These are phyloP conservation scores for Epicoccum nigrum DNA, from an alignment of 2,329 filamentous ascomycete genomes.

Conservation along the genomic window DNA sequence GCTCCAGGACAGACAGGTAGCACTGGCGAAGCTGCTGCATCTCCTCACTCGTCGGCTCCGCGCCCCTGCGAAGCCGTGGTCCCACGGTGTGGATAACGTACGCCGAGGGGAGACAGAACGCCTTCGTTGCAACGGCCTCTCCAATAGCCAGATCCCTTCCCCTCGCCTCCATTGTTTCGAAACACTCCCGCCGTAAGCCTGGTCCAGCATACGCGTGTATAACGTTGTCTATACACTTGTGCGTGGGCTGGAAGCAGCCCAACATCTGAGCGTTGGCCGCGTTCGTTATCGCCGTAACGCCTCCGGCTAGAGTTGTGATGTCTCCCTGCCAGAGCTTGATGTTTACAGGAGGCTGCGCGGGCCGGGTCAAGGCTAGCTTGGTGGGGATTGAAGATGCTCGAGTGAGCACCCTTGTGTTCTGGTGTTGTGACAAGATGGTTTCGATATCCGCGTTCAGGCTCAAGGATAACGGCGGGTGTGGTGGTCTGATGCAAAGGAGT, in stretches of 20 bases:
- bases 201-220: slow-evolving; percentile 45
- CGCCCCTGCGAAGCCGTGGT: slow-evolving; percentile 36
- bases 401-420: slow-evolving; percentile 22
- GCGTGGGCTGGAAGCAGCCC: slow-evolving; percentile 45
- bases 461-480: slow-evolving; percentile 23
- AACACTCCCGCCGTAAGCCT: slow-evolving; percentile 40
- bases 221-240: slow-evolving; percentile 47
- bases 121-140: slow-evolving; percentile 35
- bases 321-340: slow-evolving; percentile 44
- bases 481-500: slow-evolving; percentile 36
- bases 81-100: slow-evolving; percentile 47
- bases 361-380: neutral
- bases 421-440: slow-evolving; percentile 18
- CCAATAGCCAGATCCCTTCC: slow-evolving; percentile 32
- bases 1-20: slow-evolving; percentile 40
- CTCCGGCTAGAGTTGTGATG: slow-evolving; percentile 38
- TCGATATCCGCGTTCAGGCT: slow-evolving; percentile 25
- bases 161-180: slow-evolving; percentile 30
- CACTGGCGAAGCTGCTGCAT: slow-evolving; percentile 34
- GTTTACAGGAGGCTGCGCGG: slow-evolving; percentile 2
- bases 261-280: slow-evolving; percentile 45
- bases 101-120: slow-evolving; percentile 35
- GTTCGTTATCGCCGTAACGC: slow-evolving; percentile 46
- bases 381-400: slow-evolving; percentile 14
- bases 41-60: slow-evolving; percentile 25